These are phyloP conservation scores for Cicer pinnatifidum DNA, from an alignment of 306 rosid species.

Conservation along the genomic window DNA sequence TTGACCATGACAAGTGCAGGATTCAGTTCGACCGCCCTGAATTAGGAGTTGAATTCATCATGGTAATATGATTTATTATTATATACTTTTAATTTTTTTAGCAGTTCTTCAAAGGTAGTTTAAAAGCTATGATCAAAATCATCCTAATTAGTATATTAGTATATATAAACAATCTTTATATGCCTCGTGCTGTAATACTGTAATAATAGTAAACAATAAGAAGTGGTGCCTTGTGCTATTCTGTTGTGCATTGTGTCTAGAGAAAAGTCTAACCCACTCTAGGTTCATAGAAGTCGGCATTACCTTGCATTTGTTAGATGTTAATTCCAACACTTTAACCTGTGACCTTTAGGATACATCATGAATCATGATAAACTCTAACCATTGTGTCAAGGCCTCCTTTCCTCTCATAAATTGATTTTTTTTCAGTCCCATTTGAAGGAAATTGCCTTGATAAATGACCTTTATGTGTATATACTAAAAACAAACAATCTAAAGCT, in stretches of 20 bases:
- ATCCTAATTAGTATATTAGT: neutral
- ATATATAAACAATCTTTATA: neutral
- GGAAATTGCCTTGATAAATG: conserved; percentile 17
- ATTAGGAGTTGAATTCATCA: conserved; percentile 87
- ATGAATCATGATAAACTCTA: neutral
- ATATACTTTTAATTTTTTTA: conserved; percentile 1
- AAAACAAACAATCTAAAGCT: conserved; percentile 7
- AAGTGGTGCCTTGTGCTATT: neutral
- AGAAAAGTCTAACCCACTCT: neutral
- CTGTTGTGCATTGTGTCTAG: conserved; percentile 18
- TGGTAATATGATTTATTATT: conserved; percentile 57
- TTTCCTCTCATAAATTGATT: neutral
- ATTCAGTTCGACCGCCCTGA: conserved; percentile 86
- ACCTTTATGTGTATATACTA: neutral
- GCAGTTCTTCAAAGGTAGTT: conserved; percentile 32
- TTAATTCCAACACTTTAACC: conserved; percentile 6
- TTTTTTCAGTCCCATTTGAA: neutral
- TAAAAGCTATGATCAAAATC: conserved; percentile 26
- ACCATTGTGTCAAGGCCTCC: conserved; percentile 1
- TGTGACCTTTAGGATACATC: neutral
- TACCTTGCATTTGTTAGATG: conserved; percentile 24
- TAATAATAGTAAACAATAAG: conserved; percentile 7
- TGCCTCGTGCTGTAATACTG: neutral
- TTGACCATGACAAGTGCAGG: conserved; percentile 85
- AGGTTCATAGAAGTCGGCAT: conserved; percentile 9